Evolutionary conservation across 345 rosid genomes (phyloP), one percentile per base, ranked within the genome.

Genomic region (Theobroma cacao): DNA sequence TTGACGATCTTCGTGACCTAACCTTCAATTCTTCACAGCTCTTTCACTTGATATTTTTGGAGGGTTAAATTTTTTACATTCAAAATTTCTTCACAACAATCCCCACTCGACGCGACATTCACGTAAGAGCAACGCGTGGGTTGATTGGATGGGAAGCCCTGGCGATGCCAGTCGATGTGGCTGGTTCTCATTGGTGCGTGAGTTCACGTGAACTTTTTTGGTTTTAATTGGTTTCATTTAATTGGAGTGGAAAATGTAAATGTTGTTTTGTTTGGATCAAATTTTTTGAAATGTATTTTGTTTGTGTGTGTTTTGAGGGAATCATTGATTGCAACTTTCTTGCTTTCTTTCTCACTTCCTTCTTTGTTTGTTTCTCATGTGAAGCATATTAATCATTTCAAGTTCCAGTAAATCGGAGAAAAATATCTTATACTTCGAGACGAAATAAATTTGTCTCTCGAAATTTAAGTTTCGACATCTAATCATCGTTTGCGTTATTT

Each of bases 1-100:
- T 67, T 75, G 86, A 79, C 66, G 50, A 73, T 84, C 69, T 81
- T 76, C 89, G 87, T 89, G 89, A 87, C 83, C 85, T 83, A 73
- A 78, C 73, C 74, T 36, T 11, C 73, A 7, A 13, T 43, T 31
- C 40, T 41, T 30, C 38, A 20, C 18, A 26, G 64, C 34, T 28
- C 26, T 0, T 20, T 33, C 60, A 31, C 45, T 48, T 31, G 36
- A 45, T 43, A 47, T 71, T 70, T 48, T 70, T 70, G 43, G 75
- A 70, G 41, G 59, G 41, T 71, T 71, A 48, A 50, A n/a, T n/a
- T 31, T 48, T 50, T 65, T 17, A 30, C 4, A 9, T 48, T 48
- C 10, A 26, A 48, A 70, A 71, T 18, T 30, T 70, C 7, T 70
- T n/a, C n/a, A n/a, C 47, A 50, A 48, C 28, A 47, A 18, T 48